Evolutionary conservation across 1,284 basidiomycete genomes (phyloP), one percentile per base, ranked within the genome.

Genomic region (Ganoderma sp.): DNA sequence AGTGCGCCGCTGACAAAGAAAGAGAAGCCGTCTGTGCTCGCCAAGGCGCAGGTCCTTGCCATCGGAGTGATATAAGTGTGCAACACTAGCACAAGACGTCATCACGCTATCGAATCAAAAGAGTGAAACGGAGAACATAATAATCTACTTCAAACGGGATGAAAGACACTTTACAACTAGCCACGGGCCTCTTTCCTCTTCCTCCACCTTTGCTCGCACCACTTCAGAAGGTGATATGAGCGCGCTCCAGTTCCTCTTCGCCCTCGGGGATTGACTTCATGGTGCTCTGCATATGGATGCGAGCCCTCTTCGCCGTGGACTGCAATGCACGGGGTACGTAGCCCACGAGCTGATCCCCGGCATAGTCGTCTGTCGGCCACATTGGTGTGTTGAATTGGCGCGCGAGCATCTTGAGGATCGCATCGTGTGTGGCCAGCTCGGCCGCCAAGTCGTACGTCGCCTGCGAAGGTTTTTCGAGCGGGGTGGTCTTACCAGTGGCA

Each of bases 1-100:
- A 59, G 58, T 1, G 39, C 58, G 22, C 58, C 58, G 58, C 41
- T 59, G n/a, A 41, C 39, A 39, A 59, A 59, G 39, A 59, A 59
- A 6, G 58, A 59, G 58, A 59, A 59, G 19, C 58, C 58, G 9
- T 59, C 37, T 9, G 37, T 39, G n/a, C 10, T 59, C 19, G n/a
- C 22, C 19, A 59, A 37, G 34, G 9, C 12, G 39, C 32, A 32
- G 32, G 32, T 32, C 32, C 32, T 32, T 32, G 32, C 32, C 32
- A 32, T 32, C 32, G 3, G 32, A 32, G 32, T 32, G 32, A 9
- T 39, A 10, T 1, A 39, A 10, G 6, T 39, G 37, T 10, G 37
- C 37, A 10, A 39, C 7, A 39, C 37, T 10, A 39, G 37, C 37
- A 39, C 10, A 39, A 39, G 7, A 39, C 37, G 10, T 39, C 37